Evolutionary conservation across 768 basidiomycete genomes (phyloP), one percentile per base, ranked within the genome.

Genomic region (Termitomyces sp.): DNA sequence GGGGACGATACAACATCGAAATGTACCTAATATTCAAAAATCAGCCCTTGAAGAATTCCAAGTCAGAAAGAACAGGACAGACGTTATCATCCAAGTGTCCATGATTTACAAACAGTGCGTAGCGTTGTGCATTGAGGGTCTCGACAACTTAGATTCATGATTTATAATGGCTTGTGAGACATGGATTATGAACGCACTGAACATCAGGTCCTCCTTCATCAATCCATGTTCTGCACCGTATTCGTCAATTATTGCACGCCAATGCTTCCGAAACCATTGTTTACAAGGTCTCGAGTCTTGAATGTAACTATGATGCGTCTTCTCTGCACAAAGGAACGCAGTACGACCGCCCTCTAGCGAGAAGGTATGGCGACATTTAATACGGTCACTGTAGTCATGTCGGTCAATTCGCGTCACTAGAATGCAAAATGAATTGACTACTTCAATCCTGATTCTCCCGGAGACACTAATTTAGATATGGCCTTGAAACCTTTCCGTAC

Each of bases 311-410:
- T 61, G 53, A 10, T 11, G 46, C 0, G 60, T 61, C 28, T 61
- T 61, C 43, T 61, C 56, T 8, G 60, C 60, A 41, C 43, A 61
- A 5, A 61, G 56, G 28, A 61, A 61, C 1, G 60, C 60, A 20
- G 52, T 53, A 49, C 60, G 60, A 51, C 28, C 30, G 5, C 60
- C 60, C 14, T 53, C 16, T 8, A 60, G 36, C 0, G 60, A 50
- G 47, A 61, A 57, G 32, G 53, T 61, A 46, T 57, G 56, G n/a
- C 53, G 35, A 44, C 35, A 24, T 20, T 54, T 57, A 33, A 51
- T 16, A 33, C 26, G 9, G n/a, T 54, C 43, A n/a, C 52, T 59
- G 36, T 16, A 9, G 35, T 3, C 5, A 51, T 50, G 38, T 54
- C 52, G 32, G 41, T 20, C n/a, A 10, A 22, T 48, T 33, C 22